These are phyloP conservation scores for Raddia distichophylla DNA, from an alignment of 176 grass and related monocot species.

Conservation along the genomic window DNA sequence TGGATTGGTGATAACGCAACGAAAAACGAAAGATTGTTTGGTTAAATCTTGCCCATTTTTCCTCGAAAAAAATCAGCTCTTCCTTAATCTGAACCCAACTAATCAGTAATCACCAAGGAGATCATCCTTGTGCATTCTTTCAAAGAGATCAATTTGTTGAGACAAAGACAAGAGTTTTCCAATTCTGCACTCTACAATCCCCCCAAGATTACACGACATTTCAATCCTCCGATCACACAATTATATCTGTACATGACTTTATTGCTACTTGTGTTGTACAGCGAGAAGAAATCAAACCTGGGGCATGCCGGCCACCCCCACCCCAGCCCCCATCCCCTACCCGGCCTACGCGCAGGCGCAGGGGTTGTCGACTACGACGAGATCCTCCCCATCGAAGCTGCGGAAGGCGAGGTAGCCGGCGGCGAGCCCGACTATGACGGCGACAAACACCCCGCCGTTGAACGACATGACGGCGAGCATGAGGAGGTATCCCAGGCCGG, in stretches of 20 bases:
- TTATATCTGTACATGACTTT: conserved; percentile 45
- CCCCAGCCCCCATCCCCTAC: background rate
- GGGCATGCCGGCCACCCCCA: background rate
- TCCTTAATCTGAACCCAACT: background rate
- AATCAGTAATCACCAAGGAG: background rate
- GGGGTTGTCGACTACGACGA: conserved; percentile 64
- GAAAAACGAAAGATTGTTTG: background rate
- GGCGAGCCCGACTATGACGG: conserved; percentile 71
- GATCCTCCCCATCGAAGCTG: conserved; percentile 70
- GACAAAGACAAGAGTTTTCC: background rate
- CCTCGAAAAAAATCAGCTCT: background rate
- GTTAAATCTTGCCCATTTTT: background rate
- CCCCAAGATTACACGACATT: conserved; percentile 9
- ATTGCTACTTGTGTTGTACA: conserved; percentile 47
- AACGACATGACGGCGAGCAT: conserved; percentile 99
- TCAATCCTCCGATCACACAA: conserved; percentile 36
- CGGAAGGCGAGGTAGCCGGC: conserved; percentile 81
- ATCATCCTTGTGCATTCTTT: background rate
- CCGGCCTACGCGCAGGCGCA: conserved; percentile 76
- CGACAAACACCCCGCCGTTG: conserved; percentile 87
- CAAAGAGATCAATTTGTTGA: conserved; percentile 3
- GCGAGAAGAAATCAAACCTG: conserved; percentile 37
- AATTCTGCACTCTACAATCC: conserved; percentile 32
- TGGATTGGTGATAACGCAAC: conserved; percentile 17
- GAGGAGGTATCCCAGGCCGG: conserved; percentile 83